Evolutionary conservation across 2,329 filamentous ascomycete species (phyloP).

Genomic region (Penicillium sp.): DNA sequence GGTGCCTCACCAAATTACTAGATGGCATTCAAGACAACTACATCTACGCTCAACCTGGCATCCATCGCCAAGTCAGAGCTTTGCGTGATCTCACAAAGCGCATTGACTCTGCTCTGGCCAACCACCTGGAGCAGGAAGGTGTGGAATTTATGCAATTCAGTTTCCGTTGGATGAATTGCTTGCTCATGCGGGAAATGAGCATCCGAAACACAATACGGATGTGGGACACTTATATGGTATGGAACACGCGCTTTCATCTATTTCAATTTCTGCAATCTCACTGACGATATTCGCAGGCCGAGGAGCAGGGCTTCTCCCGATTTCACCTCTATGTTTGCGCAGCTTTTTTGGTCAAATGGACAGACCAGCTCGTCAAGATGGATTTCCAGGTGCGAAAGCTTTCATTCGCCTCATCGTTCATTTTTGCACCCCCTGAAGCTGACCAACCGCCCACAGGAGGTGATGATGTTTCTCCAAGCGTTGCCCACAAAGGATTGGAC

Average conservation of each 20-base stretch:
- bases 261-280: neutral
- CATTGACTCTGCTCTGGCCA: slow-evolving; percentile 77
- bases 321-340: slow-evolving; percentile 98
- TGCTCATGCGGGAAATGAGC: slow-evolving; percentile 94
- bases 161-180: slow-evolving; percentile 99
- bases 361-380: slow-evolving; percentile 89
- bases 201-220: slow-evolving; percentile 95
- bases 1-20: slow-evolving; percentile 96
- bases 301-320: slow-evolving; percentile 96
- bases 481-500: slow-evolving; percentile 91
- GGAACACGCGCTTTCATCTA: neutral
- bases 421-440: slow-evolving; percentile 6
- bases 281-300: slow-evolving; percentile 57
- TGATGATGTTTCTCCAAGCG: slow-evolving; percentile 99
- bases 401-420: neutral
- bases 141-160: slow-evolving; percentile 99
- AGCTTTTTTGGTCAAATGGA: slow-evolving; percentile 97
- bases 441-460: slow-evolving; percentile 58
- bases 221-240: slow-evolving; percentile 98
- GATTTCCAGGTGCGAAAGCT: slow-evolving; percentile 62
- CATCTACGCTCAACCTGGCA: slow-evolving; percentile 94
- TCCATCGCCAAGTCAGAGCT: slow-evolving; percentile 85
- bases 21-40: slow-evolving; percentile 99
- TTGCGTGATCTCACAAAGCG: slow-evolving; percentile 83
- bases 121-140: slow-evolving; percentile 81